A percentile compares a stretch with the other conserved stretches of the same genome.
Evolutionary conservation across 495 filamentous ascomycete species (phyloP).

Genomic region (Hypomontagnella submonticulosa): DNA sequence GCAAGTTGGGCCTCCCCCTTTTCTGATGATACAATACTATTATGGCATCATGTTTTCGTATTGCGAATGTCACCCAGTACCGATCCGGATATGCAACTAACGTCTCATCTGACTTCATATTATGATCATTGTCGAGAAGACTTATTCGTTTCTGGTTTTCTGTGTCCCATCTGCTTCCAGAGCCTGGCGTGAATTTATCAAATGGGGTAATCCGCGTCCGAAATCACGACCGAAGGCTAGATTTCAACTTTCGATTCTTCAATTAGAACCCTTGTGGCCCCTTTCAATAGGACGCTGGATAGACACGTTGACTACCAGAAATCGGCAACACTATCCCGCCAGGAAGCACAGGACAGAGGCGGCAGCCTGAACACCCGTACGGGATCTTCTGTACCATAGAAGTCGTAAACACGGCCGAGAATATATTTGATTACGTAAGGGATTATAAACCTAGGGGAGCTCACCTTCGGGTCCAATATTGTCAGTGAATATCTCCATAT

Average conservation of each 20-base stretch:
- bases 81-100: not conserved
- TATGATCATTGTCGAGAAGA: constrained; percentile 1
- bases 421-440: not conserved
- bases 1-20: too few relatives aligned
- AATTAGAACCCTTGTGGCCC: too few relatives aligned
- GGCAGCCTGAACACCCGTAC: not conserved
- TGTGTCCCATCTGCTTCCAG: not conserved
- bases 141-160: constrained; percentile 4
- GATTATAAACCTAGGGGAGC: not conserved
- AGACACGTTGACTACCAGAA: not conserved
- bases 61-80: not conserved
- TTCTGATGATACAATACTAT: too few relatives aligned
- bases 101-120: not conserved
- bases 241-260: too few relatives aligned
- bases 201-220: not conserved
- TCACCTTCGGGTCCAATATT: not conserved
- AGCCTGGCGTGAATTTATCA: not conserved
- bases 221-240: too few relatives aligned
- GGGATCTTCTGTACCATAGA: not conserved
- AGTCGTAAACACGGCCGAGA: not conserved
- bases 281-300: not conserved
- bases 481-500: too few relatives aligned
- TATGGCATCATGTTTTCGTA: constrained; percentile 4
- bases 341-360: not conserved
- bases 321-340: not conserved